Conservation (phyloP, 2,329 filamentous ascomycete genomes). For the Trichoderma cornu-damae region DNA sequence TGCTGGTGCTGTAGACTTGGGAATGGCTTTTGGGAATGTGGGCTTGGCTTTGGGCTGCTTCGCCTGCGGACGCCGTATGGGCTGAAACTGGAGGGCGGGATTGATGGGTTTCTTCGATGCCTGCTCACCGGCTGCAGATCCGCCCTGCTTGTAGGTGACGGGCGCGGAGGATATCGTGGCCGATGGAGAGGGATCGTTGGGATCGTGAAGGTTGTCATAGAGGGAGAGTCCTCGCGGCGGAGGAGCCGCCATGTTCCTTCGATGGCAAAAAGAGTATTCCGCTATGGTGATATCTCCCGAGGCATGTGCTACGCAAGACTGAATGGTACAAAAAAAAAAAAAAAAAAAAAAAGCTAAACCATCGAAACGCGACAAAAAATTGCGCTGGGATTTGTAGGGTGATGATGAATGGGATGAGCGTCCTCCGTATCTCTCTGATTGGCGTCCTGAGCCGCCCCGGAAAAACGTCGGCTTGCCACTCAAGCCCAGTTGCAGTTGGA, state of each 20-base stretch:
- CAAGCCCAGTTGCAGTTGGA: not conserved
- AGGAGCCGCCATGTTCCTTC: constrained; percentile 31
- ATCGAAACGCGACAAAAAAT: not conserved
- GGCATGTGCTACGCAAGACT: not conserved
- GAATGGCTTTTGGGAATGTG: constrained; percentile 46
- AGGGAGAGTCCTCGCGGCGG: constrained; percentile 58
- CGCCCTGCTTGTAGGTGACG: constrained; percentile 61
- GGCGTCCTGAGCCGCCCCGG: constrained; percentile 24
- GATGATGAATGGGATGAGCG: not conserved
- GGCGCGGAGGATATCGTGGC: constrained; percentile 74
- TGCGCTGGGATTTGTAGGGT: not conserved
- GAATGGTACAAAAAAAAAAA: not conserved
- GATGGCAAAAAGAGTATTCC: not conserved
- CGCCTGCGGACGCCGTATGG: constrained; percentile 69
- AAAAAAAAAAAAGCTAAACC: not conserved
- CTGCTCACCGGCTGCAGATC: constrained; percentile 41
- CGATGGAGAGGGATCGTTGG: constrained; percentile 41
- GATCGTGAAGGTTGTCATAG: constrained; percentile 78
- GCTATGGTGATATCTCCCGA: not conserved
- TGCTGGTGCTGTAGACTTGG: constrained; percentile 32
- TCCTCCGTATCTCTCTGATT: not conserved
- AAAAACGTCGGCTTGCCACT: constrained; percentile 27
- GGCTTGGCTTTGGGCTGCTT: constrained; percentile 57
- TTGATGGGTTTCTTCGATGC: constrained; percentile 56
- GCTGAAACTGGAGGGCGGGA: constrained; percentile 74